These are phyloP conservation scores for Clitoria ternatea DNA, from an alignment of 306 rosid species.

Conservation along the genomic window DNA sequence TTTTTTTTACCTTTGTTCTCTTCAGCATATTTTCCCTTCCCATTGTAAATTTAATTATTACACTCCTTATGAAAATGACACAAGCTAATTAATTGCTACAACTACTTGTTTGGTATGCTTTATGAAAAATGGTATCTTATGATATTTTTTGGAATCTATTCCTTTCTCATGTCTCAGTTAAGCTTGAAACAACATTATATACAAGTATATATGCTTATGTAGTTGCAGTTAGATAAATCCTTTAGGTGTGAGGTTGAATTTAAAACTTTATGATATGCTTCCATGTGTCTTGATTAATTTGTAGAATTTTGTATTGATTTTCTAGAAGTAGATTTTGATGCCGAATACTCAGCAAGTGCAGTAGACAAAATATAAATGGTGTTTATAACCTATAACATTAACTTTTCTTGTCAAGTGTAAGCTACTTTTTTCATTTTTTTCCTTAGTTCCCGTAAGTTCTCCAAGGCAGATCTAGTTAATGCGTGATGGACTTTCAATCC, in stretches of 20 bases:
- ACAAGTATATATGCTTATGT: too few relatives aligned
- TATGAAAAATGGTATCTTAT: neutral
- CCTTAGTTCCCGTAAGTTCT: neutral
- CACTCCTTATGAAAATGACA: constrained; percentile 2
- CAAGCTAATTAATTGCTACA: neutral
- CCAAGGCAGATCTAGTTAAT: neutral
- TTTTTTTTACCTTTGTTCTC: too few relatives aligned
- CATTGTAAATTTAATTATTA: neutral
- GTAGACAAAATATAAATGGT: too few relatives aligned
- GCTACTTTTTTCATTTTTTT: neutral
- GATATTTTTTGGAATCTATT: neutral
- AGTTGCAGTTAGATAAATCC: too few relatives aligned
- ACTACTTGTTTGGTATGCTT: neutral
- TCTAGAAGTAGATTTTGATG: neutral
- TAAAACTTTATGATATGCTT: neutral
- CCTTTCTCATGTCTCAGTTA: neutral
- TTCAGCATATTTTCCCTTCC: neutral
- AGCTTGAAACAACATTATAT: neutral
- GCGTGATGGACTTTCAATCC: neutral
- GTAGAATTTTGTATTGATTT: neutral
- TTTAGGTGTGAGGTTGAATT: neutral
- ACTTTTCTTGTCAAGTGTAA: neutral
- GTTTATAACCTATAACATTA: neutral
- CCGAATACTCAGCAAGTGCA: too few relatives aligned
- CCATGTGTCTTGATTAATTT: neutral